phyloP scores from a whole-genome alignment of 139 green algal genomes.

The Limnomonas spitsbergensis region DNA sequence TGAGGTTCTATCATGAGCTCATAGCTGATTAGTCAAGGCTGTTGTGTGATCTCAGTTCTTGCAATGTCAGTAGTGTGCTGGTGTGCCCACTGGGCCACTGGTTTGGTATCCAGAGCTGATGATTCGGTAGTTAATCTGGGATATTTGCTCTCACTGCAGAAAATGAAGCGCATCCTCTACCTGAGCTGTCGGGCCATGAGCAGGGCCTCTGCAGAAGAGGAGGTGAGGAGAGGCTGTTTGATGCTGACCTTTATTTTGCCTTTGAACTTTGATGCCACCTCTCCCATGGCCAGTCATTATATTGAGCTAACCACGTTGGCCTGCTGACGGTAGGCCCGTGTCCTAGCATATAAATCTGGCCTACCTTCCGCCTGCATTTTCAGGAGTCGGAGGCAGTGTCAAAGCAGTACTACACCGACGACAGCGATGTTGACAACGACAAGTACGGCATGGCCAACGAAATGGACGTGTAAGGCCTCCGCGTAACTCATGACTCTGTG shows the following conservation, averaged over 20 bases:
- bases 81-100: too few relatives aligned
- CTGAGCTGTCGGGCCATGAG: conserved; percentile 62
- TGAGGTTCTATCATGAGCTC: too few relatives aligned
- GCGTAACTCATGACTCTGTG: too few relatives aligned
- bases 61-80: too few relatives aligned
- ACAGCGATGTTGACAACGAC: conserved; percentile 9
- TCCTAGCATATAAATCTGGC: not conserved
- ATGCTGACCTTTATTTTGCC: too few relatives aligned
- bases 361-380: not conserved
- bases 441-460: conserved; percentile 17
- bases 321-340: not conserved
- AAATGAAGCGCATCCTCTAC: conserved; percentile 90
- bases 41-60: too few relatives aligned
- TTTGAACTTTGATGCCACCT: too few relatives aligned
- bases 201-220: conserved; percentile 54
- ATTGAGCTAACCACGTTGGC: not conserved
- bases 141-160: conserved; percentile 49
- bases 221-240: not conserved
- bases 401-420: conserved; percentile 8
- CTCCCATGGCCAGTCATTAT: not conserved
- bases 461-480: conserved; percentile 13
- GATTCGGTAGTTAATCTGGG: too few relatives aligned
- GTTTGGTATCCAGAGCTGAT: too few relatives aligned
- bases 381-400: conserved; percentile 10
- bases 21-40: too few relatives aligned